Evolutionary conservation across 352 stramenopile species (phyloP).

Genomic region (Globisporangium paroecandrum): DNA sequence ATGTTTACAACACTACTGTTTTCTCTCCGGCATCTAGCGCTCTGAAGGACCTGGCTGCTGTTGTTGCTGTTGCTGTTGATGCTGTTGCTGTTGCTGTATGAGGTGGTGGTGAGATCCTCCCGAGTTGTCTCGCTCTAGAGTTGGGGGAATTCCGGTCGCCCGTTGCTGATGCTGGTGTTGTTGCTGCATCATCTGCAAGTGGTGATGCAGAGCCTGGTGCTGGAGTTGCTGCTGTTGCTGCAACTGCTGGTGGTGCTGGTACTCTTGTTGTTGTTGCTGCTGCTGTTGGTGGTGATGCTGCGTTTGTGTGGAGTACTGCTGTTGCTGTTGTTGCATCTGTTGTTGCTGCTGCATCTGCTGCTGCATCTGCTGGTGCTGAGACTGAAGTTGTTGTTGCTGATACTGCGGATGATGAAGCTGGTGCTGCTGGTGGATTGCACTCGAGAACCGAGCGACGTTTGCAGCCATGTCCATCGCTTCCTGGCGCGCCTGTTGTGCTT

Average conservation of each 20-base stretch:
- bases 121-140: conserved; percentile 11
- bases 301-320: conserved; percentile 26
- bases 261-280: conserved; percentile 39
- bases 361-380: conserved; percentile 23
- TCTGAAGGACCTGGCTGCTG: conserved; percentile 11
- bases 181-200: conserved; percentile 40
- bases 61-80: conserved; percentile 1
- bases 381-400: conserved; percentile 28
- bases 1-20: conserved; percentile 3
- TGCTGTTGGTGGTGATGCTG: conserved; percentile 42
- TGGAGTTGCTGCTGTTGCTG: conserved; percentile 45
- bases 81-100: conserved; percentile 37
- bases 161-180: conserved; percentile 46
- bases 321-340: conserved; percentile 32
- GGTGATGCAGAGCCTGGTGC: conserved; percentile 45
- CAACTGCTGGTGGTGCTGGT: conserved; percentile 43
- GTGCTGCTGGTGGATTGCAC: conserved; percentile 68
- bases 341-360: conserved; percentile 25
- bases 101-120: conserved; percentile 39
- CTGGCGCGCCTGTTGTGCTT: conserved; percentile 71
- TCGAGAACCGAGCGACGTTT: conserved; percentile 68
- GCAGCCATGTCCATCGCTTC: conserved; percentile 84
- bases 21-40: conserved; percentile 4
- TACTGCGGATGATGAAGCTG: conserved; percentile 19
- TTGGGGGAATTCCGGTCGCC: conserved; percentile 17